Evolutionary conservation across 2,329 filamentous ascomycete genomes (phyloP).

Genomic region (Arthroderma uncinatum): DNA sequence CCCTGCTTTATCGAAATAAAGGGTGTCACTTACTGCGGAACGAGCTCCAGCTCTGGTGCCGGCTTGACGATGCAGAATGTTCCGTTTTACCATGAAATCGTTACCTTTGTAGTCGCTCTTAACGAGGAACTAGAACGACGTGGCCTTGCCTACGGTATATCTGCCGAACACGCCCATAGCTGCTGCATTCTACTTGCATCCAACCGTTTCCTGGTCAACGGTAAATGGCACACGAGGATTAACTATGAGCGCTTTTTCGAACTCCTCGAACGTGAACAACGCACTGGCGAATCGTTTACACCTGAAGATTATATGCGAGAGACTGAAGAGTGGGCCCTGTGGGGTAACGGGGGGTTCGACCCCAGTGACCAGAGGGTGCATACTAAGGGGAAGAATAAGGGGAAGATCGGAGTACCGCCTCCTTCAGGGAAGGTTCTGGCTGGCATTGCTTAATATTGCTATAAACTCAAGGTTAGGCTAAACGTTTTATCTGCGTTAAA

Average conservation of each 20-base stretch:
- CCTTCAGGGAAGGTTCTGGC: neutral
- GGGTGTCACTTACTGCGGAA: constrained; percentile 94
- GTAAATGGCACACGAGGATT: constrained; percentile 82
- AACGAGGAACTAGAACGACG: constrained; percentile 56
- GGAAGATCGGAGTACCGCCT: neutral
- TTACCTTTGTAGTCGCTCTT: constrained; percentile 66
- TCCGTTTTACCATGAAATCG: constrained; percentile 86
- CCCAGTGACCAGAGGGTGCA: constrained; percentile 79
- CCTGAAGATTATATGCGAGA: constrained; percentile 87
- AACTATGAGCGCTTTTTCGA: constrained; percentile 84
- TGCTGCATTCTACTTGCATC: constrained; percentile 85
- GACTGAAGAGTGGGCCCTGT: constrained; percentile 88
- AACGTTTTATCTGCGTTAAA: neutral
- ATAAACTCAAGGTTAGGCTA: neutral
- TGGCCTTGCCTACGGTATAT: constrained; percentile 76
- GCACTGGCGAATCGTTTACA: constrained; percentile 54
- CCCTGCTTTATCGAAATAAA: constrained; percentile 94
- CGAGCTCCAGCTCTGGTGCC: constrained; percentile 67
- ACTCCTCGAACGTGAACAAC: constrained; percentile 54
- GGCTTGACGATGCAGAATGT: constrained; percentile 96
- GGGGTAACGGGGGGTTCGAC: constrained; percentile 91
- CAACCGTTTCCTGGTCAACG: constrained; percentile 62
- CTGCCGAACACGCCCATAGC: constrained; percentile 87
- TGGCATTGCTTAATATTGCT: neutral
- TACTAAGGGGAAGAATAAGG: constrained; percentile 57